A percentile compares a stretch with the other conserved stretches of the same genome.
phyloP scores from a whole-genome alignment of 176 grass and related monocot genomes.

The Cymbopogon citratus region DNA sequence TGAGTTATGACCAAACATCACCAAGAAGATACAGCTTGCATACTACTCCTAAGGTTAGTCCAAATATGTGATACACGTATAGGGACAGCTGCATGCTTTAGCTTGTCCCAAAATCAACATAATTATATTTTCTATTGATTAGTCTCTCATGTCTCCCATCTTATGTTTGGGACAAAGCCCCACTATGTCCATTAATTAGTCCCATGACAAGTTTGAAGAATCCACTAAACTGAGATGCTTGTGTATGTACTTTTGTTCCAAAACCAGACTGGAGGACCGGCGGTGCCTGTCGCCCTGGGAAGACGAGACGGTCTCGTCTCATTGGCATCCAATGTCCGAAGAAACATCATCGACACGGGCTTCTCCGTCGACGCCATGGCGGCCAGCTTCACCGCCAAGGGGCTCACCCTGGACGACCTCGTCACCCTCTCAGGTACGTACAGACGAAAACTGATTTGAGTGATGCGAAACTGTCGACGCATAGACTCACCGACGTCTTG shows the following conservation, averaged over 20 bases:
- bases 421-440: constrained; percentile 72
- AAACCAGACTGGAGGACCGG: constrained; percentile 78
- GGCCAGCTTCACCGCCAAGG: constrained; percentile 62
- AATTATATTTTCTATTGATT: background rate
- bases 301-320: constrained; percentile 68
- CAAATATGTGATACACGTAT: background rate
- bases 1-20: background rate
- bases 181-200: background rate
- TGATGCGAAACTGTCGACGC: background rate
- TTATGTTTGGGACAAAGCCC: background rate
- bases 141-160: background rate
- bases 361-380: constrained; percentile 80
- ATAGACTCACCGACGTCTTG: background rate
- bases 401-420: constrained; percentile 69
- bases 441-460: too few relatives aligned
- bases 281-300: constrained; percentile 50
- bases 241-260: background rate
- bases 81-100: background rate
- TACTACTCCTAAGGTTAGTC: background rate
- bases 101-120: background rate
- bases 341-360: constrained; percentile 87
- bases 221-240: background rate
- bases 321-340: constrained; percentile 62
- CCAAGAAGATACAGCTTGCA: background rate
- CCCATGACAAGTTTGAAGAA: background rate